Evolutionary conservation across 345 rosid species (phyloP).

Genomic region (Raphanus raphanistrum): DNA sequence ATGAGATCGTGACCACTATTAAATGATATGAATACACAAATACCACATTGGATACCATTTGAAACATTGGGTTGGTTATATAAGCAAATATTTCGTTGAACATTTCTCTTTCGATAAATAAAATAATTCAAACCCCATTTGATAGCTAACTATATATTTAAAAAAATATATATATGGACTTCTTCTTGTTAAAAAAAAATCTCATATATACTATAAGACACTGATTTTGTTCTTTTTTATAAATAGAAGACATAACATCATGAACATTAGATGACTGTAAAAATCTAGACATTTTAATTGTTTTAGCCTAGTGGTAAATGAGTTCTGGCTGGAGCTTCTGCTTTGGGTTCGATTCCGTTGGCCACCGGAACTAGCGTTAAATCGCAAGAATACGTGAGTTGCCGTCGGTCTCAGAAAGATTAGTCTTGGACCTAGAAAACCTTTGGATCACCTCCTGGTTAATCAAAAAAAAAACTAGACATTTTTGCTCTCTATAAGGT

Average conservation of each 20-base stretch:
- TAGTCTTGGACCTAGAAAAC: too few species aligned
- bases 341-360: too few species aligned
- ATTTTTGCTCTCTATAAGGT: too few species aligned
- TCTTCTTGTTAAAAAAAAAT: not conserved
- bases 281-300: not conserved
- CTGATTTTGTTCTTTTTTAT: not conserved
- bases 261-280: not conserved
- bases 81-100: constrained; percentile 7
- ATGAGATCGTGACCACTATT: constrained; percentile 35
- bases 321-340: too few species aligned
- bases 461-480: too few species aligned
- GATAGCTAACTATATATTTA: not conserved
- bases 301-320: too few species aligned
- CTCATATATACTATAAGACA: not conserved
- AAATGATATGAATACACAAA: constrained; percentile 24
- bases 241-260: not conserved
- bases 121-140: not conserved
- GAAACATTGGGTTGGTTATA: not conserved
- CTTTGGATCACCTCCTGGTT: too few species aligned
- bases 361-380: too few species aligned
- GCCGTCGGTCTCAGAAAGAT: too few species aligned
- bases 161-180: not conserved
- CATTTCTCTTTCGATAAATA: constrained; percentile 9
- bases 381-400: too few species aligned
- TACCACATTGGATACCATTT: constrained; percentile 38